phyloP scores from a whole-genome alignment of 179 eudicot species.

The Spergularia azorica region DNA sequence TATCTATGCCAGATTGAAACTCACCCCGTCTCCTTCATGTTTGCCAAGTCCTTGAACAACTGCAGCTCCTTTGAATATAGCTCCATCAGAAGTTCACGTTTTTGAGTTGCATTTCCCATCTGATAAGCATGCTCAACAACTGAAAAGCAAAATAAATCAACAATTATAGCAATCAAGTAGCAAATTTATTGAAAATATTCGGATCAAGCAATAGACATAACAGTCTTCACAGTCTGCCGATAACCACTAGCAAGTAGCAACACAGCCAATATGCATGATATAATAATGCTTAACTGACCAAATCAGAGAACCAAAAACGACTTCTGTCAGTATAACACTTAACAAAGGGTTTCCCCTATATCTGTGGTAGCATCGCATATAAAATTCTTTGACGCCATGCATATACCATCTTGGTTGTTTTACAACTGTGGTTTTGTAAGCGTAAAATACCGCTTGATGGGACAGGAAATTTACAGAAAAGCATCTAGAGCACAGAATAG shows the following conservation, averaged over 20 bases:
- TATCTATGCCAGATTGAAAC: constrained; percentile 7
- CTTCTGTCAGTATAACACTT: not conserved
- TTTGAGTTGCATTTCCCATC: constrained; percentile 77
- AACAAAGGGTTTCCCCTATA: not conserved
- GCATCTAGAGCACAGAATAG: not conserved
- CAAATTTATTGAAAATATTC: not conserved
- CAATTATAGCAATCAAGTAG: not conserved
- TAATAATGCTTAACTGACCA: too few species aligned
- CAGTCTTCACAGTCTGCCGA: not conserved
- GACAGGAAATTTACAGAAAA: not conserved
- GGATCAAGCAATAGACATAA: not conserved
- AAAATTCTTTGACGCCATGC: not conserved
- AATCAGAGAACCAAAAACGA: too few species aligned
- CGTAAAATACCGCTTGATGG: not conserved
- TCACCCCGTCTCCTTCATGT: constrained; percentile 75
- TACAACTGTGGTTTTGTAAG: not conserved
- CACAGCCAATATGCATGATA: too few species aligned
- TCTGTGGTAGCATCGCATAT: not conserved
- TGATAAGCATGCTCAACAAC: constrained; percentile 88
- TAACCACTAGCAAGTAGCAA: too few species aligned
- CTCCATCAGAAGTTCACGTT: constrained; percentile 80
- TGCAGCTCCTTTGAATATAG: constrained; percentile 91
- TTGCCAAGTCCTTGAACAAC: constrained; percentile 79
- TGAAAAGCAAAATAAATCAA: constrained; percentile 29
- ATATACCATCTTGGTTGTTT: constrained; percentile 4